Conservation (phyloP, 371 early-diverging fungal genomes). For the Mucor velutinosus region DNA sequence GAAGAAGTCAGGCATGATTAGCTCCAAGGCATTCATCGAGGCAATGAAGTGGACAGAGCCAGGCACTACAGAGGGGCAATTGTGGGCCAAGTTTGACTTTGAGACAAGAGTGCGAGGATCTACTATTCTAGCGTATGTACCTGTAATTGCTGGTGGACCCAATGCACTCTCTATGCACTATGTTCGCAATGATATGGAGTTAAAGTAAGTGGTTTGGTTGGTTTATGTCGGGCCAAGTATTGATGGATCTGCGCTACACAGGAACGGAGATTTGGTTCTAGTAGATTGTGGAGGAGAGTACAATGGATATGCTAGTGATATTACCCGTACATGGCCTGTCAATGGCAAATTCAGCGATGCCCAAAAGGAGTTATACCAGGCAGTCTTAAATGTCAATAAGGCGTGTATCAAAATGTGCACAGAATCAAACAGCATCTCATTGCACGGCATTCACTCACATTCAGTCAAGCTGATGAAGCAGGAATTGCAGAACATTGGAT, state of each 20-base stretch:
- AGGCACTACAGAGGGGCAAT: slow-evolving; percentile 72
- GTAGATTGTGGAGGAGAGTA: slow-evolving; percentile 95
- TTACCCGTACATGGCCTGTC: slow-evolving; percentile 95
- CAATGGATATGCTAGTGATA: slow-evolving; percentile 87
- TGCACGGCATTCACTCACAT: slow-evolving; percentile 82
- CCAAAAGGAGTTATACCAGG: slow-evolving; percentile 86
- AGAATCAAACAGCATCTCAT: slow-evolving; percentile 64
- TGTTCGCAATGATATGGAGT: slow-evolving; percentile 80
- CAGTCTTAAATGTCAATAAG: slow-evolving; percentile 84
- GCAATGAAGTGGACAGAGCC: slow-evolving; percentile 74
- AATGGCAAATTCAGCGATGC: slow-evolving; percentile 82
- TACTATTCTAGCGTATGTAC: slow-evolving; percentile 89
- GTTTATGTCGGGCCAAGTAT: background rate
- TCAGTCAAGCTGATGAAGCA: slow-evolving; percentile 66
- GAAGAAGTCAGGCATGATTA: slow-evolving; percentile 77
- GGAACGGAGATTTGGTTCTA: slow-evolving; percentile 85
- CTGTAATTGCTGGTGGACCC: slow-evolving; percentile 93
- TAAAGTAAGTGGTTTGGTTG: slow-evolving; percentile 42
- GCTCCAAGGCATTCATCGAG: slow-evolving; percentile 78
- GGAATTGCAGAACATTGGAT: slow-evolving; percentile 71
- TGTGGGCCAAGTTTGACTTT: slow-evolving; percentile 82
- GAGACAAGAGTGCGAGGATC: slow-evolving; percentile 73
- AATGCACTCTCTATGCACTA: slow-evolving; percentile 95
- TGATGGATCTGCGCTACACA: slow-evolving; percentile 10
- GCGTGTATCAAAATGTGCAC: slow-evolving; percentile 84